Evolutionary conservation across 495 filamentous ascomycete genomes (phyloP), one percentile per base, ranked within the genome.

Genomic region (Trichoderma parareesei): DNA sequence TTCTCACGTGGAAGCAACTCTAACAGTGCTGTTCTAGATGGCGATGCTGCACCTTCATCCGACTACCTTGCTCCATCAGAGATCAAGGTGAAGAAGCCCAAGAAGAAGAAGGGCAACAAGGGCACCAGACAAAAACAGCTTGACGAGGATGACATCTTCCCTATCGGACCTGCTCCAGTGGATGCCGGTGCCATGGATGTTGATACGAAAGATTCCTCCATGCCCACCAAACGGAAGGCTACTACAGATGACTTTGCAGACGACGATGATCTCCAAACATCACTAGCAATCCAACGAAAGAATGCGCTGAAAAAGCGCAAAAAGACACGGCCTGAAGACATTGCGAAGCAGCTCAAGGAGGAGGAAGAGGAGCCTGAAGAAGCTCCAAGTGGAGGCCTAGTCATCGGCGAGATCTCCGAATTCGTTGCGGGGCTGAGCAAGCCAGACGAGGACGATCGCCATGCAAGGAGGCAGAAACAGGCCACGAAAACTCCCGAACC

Each of bases 331-430:
- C 91, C 92, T 2, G 91, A 92, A 71, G 93, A 98, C 68, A 79
- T 98, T 68, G 93, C 91, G 13, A 83, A 85, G 60, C 89, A 92
- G 68, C 77, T 98, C 38, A 84, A 85, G 64, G 90, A 96, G 73
- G 89, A 96, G 72, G 82, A 85, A 63, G 90, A 96, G 73, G 89
- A 95, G 72, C 82, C 80, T 33, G 79, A 75, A 1, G 78, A 75
- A 35, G 81, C 80, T 18, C 84, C 87, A 66, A 87, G 85, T 37
- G 84, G 82, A 16, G 93, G 93, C 38, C 79, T 97, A 11, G 82
- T 98, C 14, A 91, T 98, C 64, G 92, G 97, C 68, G 93, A 98
- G 72, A 97, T 93, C 14, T 89, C 91, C 4, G 92, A 96, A 67
- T 98, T 98, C 71, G 90, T 98, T 37, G 87, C 91, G 20, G 90